These are phyloP conservation scores for Cornus suecica DNA, from an alignment of 148 eudicot species.

Conservation along the genomic window DNA sequence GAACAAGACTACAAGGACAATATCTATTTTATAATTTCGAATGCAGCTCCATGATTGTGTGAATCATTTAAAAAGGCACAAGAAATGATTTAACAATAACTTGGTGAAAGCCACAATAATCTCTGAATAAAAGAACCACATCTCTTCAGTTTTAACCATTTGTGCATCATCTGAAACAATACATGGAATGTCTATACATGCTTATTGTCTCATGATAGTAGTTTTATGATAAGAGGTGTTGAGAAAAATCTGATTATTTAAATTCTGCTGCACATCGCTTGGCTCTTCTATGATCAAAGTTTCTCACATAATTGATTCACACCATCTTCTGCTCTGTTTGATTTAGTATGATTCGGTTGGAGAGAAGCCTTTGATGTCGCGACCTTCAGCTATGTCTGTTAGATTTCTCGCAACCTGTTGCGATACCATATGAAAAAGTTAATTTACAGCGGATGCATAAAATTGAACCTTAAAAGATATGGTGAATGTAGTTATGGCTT, in stretches of 20 bases:
- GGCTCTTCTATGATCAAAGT: neutral
- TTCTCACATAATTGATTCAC: neutral
- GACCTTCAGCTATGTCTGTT: slow-evolving; percentile 2
- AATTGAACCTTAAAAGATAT: neutral
- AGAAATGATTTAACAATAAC: no score
- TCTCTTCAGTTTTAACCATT: slow-evolving; percentile 5
- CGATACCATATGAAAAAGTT: neutral
- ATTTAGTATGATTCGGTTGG: slow-evolving; percentile 1
- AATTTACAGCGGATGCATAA: neutral
- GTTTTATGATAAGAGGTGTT: neutral
- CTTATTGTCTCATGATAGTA: neutral
- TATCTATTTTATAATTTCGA: no score
- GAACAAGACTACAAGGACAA: no score
- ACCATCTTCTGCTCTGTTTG: neutral
- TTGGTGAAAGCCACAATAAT: no score
- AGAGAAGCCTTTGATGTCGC: slow-evolving; percentile 11
- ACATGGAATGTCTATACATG: neutral
- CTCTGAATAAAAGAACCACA: no score
- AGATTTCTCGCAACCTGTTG: slow-evolving; percentile 1
- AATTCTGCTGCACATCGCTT: neutral
- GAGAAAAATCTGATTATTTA: neutral
- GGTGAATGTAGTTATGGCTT: no score
- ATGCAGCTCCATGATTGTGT: no score
- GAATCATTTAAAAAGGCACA: no score
- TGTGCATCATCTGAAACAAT: neutral